Base-by-base conservation (phyloP, 1,139 yeast species). In the Blastobotrys indianensis region DNA sequence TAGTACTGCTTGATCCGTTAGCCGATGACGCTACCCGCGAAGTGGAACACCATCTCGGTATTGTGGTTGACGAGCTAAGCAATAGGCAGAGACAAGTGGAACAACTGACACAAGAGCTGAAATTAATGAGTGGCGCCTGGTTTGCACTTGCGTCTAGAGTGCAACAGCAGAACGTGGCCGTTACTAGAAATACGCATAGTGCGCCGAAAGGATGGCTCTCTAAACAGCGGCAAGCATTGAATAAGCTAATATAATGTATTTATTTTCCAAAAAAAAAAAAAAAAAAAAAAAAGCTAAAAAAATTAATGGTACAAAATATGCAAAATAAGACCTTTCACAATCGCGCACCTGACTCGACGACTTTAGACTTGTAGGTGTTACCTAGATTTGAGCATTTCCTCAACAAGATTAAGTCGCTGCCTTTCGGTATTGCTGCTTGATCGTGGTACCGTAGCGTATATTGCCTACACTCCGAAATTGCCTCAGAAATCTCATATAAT, bases 391-490 rank as follows among this genome's bases (percentile, higher is more conserved):
- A 23, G 37, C 49, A 48, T 9, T 29, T 38, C 13, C 51, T 37
- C 9, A 48, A 37, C 39, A 48, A 16, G 29, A 46, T 44, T 48
- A 42, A 35, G 39, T 48, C 44, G 4, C 41, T 36, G 17, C 45
- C 48, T 35, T 41, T 39, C 2, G 37, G 44, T 9, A 36, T 46
- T 13, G 32, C 45, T 2, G 44, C 34, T 33, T 43, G 47, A 25
- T 48, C 51, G 31, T 48, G 51, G 39, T 54, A 56, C 17, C 61
- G 49, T 11, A 58, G 50, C 2, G 58, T 57, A 40, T 56, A 45
- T 48, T 57, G 58, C n/a, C 67, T 56, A 15, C 62, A 58, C 38
- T 54, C 52, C 2, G 65, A 61, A 16, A 64, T 58, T 15, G 51
- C 55, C 46, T 64, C 66, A 12, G 61, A 52, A 28, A 56, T 53